Conservation (phyloP, 179 eudicot genomes). For the Drosera spatulata region DNA sequence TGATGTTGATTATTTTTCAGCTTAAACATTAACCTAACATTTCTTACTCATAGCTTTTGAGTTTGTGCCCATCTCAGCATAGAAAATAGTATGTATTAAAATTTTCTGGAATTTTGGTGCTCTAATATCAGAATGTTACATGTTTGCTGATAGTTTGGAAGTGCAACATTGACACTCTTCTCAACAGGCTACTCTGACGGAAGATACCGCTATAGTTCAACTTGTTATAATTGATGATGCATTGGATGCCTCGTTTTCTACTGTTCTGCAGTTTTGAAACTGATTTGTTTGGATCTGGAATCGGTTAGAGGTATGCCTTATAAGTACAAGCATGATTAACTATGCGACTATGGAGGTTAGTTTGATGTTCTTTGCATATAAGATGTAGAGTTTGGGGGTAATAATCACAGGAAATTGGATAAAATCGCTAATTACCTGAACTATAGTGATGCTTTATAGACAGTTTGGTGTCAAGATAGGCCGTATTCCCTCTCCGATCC, state of each 20-base stretch:
- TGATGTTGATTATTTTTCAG: too few relatives aligned
- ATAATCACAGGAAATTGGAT: too few relatives aligned
- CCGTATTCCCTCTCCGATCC: background rate
- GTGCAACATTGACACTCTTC: conserved; percentile 82
- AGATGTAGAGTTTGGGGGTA: too few relatives aligned
- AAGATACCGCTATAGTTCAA: conserved; percentile 88
- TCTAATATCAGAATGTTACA: background rate
- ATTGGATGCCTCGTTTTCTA: conserved; percentile 80
- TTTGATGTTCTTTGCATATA: conserved; percentile 5
- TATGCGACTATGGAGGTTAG: conserved; percentile 16
- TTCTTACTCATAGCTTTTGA: background rate
- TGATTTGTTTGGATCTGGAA: conserved; percentile 40
- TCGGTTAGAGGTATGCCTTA: conserved; percentile 47
- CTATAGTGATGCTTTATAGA: conserved; percentile 8
- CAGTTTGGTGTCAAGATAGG: background rate
- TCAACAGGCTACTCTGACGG: conserved; percentile 87
- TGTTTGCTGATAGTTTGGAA: conserved; percentile 49
- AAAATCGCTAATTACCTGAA: background rate
- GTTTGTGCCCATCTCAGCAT: background rate
- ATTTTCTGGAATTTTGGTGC: background rate
- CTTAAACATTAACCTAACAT: too few relatives aligned
- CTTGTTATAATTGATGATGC: conserved; percentile 85
- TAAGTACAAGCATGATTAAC: conserved; percentile 18
- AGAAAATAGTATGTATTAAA: background rate
- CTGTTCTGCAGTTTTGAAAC: conserved; percentile 58